Base-by-base conservation (phyloP, 2,329 filamentous ascomycete genomes). In the Endoconidiophora laricicola region DNA sequence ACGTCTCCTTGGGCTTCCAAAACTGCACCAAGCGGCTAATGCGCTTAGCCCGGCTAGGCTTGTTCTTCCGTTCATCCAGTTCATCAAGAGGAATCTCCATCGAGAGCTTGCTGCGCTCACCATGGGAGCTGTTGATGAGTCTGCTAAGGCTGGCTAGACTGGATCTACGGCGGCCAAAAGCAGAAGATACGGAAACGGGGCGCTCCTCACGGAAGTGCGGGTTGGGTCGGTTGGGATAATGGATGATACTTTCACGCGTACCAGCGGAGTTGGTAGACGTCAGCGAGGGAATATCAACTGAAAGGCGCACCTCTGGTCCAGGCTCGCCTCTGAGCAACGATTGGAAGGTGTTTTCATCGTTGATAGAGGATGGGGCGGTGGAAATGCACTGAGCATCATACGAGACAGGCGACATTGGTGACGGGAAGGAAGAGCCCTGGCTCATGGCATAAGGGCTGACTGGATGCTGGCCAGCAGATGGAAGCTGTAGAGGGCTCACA, bases 191-290 rank as follows among this genome's bases (percentile, higher is more conserved):
- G 0, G 78, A 81, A 4, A 74, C 72, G 1, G 78, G 78, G 3
- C 78, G 72, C 55, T 79, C 73, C 18, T 76, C 72, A 14, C 69
- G 66, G 54, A 73, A 68, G 33, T 72, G 68, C 55, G 67, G 58
- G 62, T 63, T 61, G 64, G 57, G 54, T 62, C 56, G 53, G 57
- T 51, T 60, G 52, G 42, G 52, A 26, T 68, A 58, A 1, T 62
- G 57, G 42, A 72, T 71, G 36, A 67, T 67, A 57, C 81, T 83
- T 56, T 84, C 79, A 43, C 78, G 74, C 5, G 80, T 82, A 75
- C 81, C 85, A 7, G 81, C 86, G 7, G 84, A 87, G 56, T 81
- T 79, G 59, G 81, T 86, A 59, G 81, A 86, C 1, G 81, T 84
- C 55, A 73, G 64, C 2, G 83, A 87, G 2, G 83, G 82, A 12